phyloP scores from a whole-genome alignment of 140 eudicot species.

The Ambrosia hybrid region DNA sequence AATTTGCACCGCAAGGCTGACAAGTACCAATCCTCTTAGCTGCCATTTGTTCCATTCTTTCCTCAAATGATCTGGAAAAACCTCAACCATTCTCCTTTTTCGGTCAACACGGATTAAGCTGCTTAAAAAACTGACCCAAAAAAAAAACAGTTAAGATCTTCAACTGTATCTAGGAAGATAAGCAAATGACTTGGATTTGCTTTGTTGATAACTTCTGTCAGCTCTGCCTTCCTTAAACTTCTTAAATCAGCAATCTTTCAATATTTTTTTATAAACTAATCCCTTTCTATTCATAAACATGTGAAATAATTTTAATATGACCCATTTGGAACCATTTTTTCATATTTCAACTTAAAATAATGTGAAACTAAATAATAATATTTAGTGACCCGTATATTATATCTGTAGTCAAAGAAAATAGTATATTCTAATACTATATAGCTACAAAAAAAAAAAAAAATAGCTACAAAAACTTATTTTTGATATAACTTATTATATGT shows the following conservation, averaged over 20 bases:
- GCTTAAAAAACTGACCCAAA: conserved; percentile 19
- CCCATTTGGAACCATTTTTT: background rate
- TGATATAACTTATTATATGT: no score
- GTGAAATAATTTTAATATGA: no score
- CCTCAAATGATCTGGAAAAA: conserved; percentile 27
- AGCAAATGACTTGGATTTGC: background rate
- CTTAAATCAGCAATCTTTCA: background rate
- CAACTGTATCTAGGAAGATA: no score
- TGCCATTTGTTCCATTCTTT: conserved; percentile 42
- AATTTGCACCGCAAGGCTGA: conserved; percentile 43
- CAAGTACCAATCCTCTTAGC: conserved; percentile 32
- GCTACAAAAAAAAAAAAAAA: no score
- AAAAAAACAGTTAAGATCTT: background rate
- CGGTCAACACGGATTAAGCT: conserved; percentile 6
- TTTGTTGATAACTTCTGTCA: background rate
- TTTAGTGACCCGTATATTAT: no score
- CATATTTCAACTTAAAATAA: background rate
- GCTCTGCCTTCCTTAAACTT: background rate
- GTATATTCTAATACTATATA: no score
- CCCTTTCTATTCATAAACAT: no score
- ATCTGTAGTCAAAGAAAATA: no score
- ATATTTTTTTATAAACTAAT: no score
- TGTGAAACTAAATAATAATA: no score
- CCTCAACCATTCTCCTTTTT: conserved; percentile 27
- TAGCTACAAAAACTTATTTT: no score